Evolutionary conservation across 2,329 filamentous ascomycete species (phyloP).

Genomic region (Penicillium concentricum): DNA sequence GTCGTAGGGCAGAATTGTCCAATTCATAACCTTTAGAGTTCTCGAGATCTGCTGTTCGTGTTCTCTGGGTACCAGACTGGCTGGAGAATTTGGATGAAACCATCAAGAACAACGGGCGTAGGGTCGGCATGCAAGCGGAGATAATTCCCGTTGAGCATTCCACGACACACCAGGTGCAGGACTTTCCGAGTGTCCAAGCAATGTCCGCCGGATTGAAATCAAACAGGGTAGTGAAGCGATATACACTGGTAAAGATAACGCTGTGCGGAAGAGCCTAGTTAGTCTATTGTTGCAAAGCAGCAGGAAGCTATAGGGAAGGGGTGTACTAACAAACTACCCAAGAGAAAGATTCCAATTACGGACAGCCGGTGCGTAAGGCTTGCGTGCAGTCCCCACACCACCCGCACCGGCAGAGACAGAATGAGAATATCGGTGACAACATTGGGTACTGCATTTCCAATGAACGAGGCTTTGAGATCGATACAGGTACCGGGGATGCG

Average conservation of each 20-base stretch:
- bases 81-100: conserved; percentile 5
- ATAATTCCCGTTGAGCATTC: conserved; percentile 45
- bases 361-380: conserved; percentile 18
- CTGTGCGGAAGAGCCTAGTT: conserved; percentile 6
- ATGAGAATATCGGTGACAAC: conserved; percentile 28
- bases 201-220: conserved; percentile 43
- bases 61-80: neutral
- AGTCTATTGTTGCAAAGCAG: neutral
- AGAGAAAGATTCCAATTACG: conserved; percentile 10
- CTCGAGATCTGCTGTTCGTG: neutral
- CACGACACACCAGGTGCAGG: conserved; percentile 51
- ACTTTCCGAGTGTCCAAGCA: conserved; percentile 49
- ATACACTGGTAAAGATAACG: conserved; percentile 51
- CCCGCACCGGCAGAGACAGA: conserved; percentile 25
- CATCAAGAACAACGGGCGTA: conserved; percentile 15
- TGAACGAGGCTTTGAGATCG: conserved; percentile 52
- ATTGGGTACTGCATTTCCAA: conserved; percentile 49
- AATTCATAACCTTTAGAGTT: neutral
- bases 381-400: conserved; percentile 28
- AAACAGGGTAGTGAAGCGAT: conserved; percentile 51
- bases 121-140: conserved; percentile 23
- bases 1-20: neutral
- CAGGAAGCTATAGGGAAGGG: too few species aligned
- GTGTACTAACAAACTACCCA: conserved; percentile 16
- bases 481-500: conserved; percentile 49